phyloP scores from a whole-genome alignment of 2,329 filamentous ascomycete genomes.

The Pseudogymnoascus sp. region DNA sequence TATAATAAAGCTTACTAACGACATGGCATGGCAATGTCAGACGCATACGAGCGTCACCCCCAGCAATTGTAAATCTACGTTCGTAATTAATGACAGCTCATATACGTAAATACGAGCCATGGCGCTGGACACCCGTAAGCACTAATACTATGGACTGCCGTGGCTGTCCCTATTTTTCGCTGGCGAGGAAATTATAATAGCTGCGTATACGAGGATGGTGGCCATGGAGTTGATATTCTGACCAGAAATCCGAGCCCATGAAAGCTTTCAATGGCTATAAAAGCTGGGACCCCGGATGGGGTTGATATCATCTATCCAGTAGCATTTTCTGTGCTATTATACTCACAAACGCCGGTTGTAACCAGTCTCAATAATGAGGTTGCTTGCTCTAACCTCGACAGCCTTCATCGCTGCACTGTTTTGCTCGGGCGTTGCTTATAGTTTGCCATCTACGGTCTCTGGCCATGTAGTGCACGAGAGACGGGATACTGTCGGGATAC shows the following conservation, averaged over 20 bases:
- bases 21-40: background rate
- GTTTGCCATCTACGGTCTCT: slow-evolving; percentile 13
- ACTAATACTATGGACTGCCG: background rate
- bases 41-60: background rate
- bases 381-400: background rate
- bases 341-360: background rate
- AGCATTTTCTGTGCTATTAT: background rate
- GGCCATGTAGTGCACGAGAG: slow-evolving; percentile 24
- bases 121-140: background rate
- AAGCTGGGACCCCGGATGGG: background rate
- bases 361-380: background rate
- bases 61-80: background rate
- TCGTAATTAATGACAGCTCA: background rate
- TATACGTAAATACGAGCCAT: background rate
- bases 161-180: background rate
- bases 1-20: background rate
- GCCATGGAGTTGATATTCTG: background rate
- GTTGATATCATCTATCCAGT: background rate
- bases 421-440: background rate
- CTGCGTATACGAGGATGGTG: background rate
- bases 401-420: background rate
- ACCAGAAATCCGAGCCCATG: background rate
- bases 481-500: slow-evolving; percentile 12
- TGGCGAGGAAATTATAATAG: background rate
- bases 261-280: background rate